Evolutionary conservation across 805 yeast genomes (phyloP).

Genomic region (Candida krabiensis): DNA sequence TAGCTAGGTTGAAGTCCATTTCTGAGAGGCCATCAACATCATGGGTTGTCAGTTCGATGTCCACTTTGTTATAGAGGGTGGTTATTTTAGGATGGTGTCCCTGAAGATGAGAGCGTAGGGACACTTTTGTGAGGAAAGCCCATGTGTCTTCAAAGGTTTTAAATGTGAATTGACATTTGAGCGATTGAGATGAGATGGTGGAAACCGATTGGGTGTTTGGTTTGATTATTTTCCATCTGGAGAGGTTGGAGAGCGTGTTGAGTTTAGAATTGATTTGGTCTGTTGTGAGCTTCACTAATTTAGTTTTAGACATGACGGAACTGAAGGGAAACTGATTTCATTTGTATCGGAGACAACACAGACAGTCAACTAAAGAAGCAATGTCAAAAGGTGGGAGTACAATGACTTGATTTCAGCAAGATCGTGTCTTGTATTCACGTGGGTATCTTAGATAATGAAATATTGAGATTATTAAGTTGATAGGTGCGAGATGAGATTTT

Average conservation of each 20-base stretch:
- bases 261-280: conserved; percentile 26
- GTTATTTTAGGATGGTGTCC: conserved; percentile 74
- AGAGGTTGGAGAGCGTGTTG: neutral
- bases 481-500: too few species aligned
- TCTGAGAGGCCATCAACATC: conserved; percentile 56
- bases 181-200: conserved; percentile 7
- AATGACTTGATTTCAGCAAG: too few species aligned
- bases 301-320: conserved; percentile 24
- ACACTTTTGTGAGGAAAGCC: conserved; percentile 59
- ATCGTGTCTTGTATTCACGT: too few species aligned
- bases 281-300: conserved; percentile 29
- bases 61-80: conserved; percentile 61
- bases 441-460: too few species aligned
- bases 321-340: too few species aligned
- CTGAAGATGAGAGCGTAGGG: conserved; percentile 53
- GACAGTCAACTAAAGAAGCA: too few species aligned
- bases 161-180: conserved; percentile 43
- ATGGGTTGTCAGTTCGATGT: conserved; percentile 60
- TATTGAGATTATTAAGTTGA: too few species aligned
- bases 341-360: too few species aligned
- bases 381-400: too few species aligned
- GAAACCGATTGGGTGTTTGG: neutral
- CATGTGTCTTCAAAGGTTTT: conserved; percentile 61
- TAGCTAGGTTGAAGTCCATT: conserved; percentile 59
- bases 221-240: conserved; percentile 8